Evolutionary conservation across 495 filamentous ascomycete species (phyloP).

Genomic region (Evernia prunastri): DNA sequence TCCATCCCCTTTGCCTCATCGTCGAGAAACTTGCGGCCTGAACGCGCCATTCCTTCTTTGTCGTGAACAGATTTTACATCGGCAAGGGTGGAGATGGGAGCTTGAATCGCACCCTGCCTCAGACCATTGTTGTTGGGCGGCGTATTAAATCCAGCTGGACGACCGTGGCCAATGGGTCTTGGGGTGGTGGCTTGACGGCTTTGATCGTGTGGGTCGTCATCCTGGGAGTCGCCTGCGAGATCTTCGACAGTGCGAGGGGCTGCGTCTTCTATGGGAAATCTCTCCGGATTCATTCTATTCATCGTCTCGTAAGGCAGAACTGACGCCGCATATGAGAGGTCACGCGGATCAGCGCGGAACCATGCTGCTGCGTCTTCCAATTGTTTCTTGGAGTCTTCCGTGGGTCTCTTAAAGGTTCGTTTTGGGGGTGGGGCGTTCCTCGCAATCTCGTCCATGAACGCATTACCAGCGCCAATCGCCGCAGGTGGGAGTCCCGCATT

Average conservation of each 20-base stretch:
- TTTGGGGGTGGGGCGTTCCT: not conserved
- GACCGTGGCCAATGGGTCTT: slow-evolving; percentile 13
- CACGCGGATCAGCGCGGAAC: not conserved
- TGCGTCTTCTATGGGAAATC: not conserved
- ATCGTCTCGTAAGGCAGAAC: not conserved
- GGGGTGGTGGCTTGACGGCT: slow-evolving; percentile 1
- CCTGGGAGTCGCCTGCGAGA: slow-evolving; percentile 2
- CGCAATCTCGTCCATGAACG: not conserved
- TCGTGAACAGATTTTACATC: not conserved
- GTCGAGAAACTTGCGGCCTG: not conserved
- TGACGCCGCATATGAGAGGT: not conserved
- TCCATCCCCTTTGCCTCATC: not conserved
- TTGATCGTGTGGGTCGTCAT: slow-evolving; percentile 2
- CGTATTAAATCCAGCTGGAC: not conserved
- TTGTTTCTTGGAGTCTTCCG: too few species aligned
- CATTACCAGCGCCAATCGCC: slow-evolving; percentile 1
- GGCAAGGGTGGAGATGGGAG: slow-evolving; percentile 1
- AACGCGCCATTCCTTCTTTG: not conserved
- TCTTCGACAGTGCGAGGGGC: not conserved
- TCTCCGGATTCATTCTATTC: not conserved
- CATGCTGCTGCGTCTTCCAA: not conserved
- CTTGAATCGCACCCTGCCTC: not conserved
- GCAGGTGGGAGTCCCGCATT: not conserved
- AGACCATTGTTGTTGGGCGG: not conserved
- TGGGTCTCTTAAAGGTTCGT: not conserved